These are phyloP conservation scores for Candida mattraensis DNA, from an alignment of 805 yeast species.

Conservation along the genomic window DNA sequence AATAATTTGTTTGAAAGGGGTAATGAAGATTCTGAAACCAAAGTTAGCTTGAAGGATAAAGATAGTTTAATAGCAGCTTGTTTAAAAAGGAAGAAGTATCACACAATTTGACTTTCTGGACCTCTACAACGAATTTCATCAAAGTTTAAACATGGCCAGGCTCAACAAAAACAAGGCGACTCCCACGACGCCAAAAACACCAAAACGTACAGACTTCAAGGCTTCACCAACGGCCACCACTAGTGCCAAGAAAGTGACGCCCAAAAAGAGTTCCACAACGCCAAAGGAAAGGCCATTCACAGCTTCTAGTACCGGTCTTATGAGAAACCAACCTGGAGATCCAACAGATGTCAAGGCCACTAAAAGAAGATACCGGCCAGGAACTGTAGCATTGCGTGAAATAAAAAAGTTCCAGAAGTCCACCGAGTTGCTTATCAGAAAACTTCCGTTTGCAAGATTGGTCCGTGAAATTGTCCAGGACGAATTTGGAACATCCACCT, in stretches of 20 bases:
- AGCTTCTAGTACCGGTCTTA: slow-evolving; percentile 35
- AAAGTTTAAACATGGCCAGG: slow-evolving; percentile 21
- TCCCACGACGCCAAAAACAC: slow-evolving; percentile 20
- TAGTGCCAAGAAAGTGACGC: slow-evolving; percentile 9
- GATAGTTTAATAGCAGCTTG: neutral
- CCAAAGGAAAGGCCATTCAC: slow-evolving; percentile 8
- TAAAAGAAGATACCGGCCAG: slow-evolving; percentile 53
- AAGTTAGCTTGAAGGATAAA: neutral
- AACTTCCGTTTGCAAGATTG: slow-evolving; percentile 75
- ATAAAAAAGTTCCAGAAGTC: slow-evolving; percentile 66
- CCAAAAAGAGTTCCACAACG: slow-evolving; percentile 7
- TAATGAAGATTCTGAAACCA: slow-evolving; percentile 5
- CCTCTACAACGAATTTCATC: neutral
- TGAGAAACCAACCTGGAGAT: slow-evolving; percentile 56
- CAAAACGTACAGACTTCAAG: slow-evolving; percentile 15
- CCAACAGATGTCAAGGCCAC: slow-evolving; percentile 37
- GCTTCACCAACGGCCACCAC: slow-evolving; percentile 18
- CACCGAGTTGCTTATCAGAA: slow-evolving; percentile 65
- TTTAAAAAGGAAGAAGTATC: neutral
- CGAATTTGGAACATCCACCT: slow-evolving; percentile 55
- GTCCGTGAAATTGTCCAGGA: slow-evolving; percentile 73
- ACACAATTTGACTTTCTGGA: neutral
- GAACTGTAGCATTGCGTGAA: slow-evolving; percentile 65
- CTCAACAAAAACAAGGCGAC: slow-evolving; percentile 22
- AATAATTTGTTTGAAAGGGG: slow-evolving; percentile 13